Base-by-base conservation (phyloP, 2,329 filamentous ascomycete species). In the Madurella fahalii region DNA sequence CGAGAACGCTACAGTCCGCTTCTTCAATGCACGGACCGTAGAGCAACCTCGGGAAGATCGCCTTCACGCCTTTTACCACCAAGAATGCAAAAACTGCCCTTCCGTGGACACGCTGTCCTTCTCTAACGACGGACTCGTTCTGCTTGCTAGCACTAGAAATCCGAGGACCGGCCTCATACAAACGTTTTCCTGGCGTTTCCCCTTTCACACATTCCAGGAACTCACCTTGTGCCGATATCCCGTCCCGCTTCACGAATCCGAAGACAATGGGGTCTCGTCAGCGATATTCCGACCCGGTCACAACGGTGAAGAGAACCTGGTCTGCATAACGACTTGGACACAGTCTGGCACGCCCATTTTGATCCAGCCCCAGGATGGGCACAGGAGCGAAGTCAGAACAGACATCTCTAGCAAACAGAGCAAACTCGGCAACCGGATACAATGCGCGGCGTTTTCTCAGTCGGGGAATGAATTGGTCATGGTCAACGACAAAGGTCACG, bases 261-360 rank as follows among this genome's bases (percentile, higher is more conserved):
- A 74, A 59, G 72, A 74, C 50, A 70, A 71, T 41, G 72, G 72
- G 0, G 58, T 73, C 2, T 69, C 71, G 0, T 64, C 70, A 0
- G 70, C 68, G 2, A 63, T 72, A n/a, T 70, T 69, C 47, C 65
- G 70, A 9, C 65, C 68, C 1, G 67, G 65, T 4, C 45, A 55
- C 12, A 63, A 67, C 5, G 67, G 64, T 3, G 69, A 71, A 32
- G 71, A 72, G 13, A 63, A 68, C 40, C 50, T 74, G 15, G 57
- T 74, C 4, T 73, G 71, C 48, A 63, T 74, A 15, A 70, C 67
- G 1, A 74, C 72, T 0, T 74, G 72, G 72, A 74, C 72, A 1
- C 72, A 74, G 55, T 73, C 71, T 1, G 72, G 72, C 2, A 63
- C 64, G n/a, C 72, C 72, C 0, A 57, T 74, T 5, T 62, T 74